These are phyloP conservation scores for Aspergillus bombycis DNA, from an alignment of 2,329 filamentous ascomycete species.

Conservation along the genomic window DNA sequence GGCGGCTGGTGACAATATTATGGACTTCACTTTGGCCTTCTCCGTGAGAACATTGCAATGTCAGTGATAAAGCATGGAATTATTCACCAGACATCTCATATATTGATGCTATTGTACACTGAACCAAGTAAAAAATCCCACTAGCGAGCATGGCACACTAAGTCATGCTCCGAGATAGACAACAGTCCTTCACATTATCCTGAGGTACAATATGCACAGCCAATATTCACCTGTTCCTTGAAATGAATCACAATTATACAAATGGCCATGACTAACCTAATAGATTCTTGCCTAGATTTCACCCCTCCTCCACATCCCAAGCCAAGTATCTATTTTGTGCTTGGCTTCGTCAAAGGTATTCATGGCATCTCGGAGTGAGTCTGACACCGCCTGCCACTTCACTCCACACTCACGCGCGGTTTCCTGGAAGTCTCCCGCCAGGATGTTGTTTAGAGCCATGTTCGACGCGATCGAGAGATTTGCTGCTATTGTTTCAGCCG, in stretches of 20 bases:
- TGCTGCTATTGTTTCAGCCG: not conserved
- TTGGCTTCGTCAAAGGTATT: constrained; percentile 11
- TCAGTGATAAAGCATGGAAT: not conserved
- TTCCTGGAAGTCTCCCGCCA: not conserved
- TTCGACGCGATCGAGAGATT: not conserved
- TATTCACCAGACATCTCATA: not conserved
- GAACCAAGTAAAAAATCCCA: not conserved
- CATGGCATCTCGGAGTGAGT: constrained; percentile 19
- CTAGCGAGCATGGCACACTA: not conserved
- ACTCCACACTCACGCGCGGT: constrained; percentile 51
- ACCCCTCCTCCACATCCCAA: constrained; percentile 7
- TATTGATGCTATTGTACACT: not conserved
- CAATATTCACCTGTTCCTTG: not conserved
- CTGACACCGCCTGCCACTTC: constrained; percentile 54
- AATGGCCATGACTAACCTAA: no score
- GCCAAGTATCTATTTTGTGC: constrained; percentile 24
- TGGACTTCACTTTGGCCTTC: not conserved
- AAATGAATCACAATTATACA: not conserved
- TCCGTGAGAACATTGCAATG: not conserved
- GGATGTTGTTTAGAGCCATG: not conserved
- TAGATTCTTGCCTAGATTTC: not conserved
- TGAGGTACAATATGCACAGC: not conserved
- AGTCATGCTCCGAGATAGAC: not conserved
- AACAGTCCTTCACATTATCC: not conserved
- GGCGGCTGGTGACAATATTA: no score